Evolutionary conservation across 495 filamentous ascomycete genomes (phyloP), one percentile per base, ranked within the genome.

Genomic region (Penicillium salamii): DNA sequence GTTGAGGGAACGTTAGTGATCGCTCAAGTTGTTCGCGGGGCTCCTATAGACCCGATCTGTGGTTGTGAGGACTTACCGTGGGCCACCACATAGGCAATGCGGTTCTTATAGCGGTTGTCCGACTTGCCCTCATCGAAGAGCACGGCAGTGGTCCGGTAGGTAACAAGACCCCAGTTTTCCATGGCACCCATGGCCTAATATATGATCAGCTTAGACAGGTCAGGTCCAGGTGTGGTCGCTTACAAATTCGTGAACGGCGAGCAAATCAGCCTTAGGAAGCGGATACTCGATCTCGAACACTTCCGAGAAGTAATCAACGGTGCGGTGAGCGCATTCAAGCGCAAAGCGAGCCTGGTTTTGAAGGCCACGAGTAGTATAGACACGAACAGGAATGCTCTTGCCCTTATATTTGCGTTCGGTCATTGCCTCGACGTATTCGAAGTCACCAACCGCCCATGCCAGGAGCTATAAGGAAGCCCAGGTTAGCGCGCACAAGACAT

Each of bases 171-270:
- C 93, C 93, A 98, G 63, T 97, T 91, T 61, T 85, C 80, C 81
- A 87, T 87, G 34, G 84, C 84, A 52, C 83, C 83, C 73, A 82
- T 78, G 41, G 81, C 82, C 82, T 87, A 65, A 44, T 19, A 49
- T 46, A 41, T 40, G 61, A 63, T 78, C 57, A 76, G 68, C 52
- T 21, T 5, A 33, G n/a, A n/a, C n/a, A n/a, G n/a, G n/a, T n/a
- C n/a, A n/a, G n/a, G n/a, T n/a, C n/a, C n/a, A n/a, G 5, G 1
- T 3, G 15, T 44, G 1, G 13, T 17, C 40, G 75, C 79, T 75
- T 68, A 86, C 87, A 77, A 97, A 97, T 75, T 97, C 93, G 73
- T 97, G 93, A 40, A 98, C 92, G 46, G 93, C 93, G 12, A 98
- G 78, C 26, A 98, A 78, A 66, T 98, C 93, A 24, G 89, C 86